phyloP scores from a whole-genome alignment of 129 eudicot species.

The Mikania micrantha region DNA sequence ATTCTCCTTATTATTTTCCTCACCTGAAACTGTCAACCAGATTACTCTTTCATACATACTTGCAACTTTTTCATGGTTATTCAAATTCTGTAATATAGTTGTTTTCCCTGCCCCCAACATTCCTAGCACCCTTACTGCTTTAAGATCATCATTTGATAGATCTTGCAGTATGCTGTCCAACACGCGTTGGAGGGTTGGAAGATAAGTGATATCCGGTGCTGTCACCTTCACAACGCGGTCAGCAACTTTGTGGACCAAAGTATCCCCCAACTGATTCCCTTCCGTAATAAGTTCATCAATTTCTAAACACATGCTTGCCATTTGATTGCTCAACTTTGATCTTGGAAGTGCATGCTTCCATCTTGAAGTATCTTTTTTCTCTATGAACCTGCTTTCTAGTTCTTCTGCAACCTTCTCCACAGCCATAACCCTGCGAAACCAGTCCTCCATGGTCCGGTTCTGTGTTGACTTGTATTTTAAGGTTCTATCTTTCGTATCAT shows the following conservation, averaged over 20 bases:
- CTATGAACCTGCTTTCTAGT: slow-evolving; percentile 13
- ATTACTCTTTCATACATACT: slow-evolving; percentile 16
- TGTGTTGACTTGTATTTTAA: slow-evolving; percentile 13
- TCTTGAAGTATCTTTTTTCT: slow-evolving; percentile 7
- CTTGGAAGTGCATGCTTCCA: slow-evolving; percentile 2
- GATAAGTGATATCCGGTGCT: slow-evolving; percentile 17
- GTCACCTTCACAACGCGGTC: slow-evolving; percentile 13
- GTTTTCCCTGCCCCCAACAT: slow-evolving; percentile 34
- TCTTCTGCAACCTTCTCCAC: slow-evolving; percentile 8
- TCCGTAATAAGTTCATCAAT: slow-evolving; percentile 4
- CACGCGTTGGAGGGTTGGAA: slow-evolving; percentile 19
- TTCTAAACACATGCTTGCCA: slow-evolving; percentile 9
- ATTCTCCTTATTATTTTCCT: slow-evolving; percentile 22
- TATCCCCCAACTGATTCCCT: slow-evolving; percentile 9
- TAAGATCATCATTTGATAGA: slow-evolving; percentile 4
- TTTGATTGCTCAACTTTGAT: slow-evolving; percentile 18
- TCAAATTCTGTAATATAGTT: slow-evolving; percentile 28
- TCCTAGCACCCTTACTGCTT: slow-evolving; percentile 20
- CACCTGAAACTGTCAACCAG: slow-evolving; percentile 29
- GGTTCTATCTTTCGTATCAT: slow-evolving; percentile 18
- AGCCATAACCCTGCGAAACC: slow-evolving; percentile 20
- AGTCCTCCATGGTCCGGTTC: slow-evolving; percentile 21
- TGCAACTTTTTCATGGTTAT: slow-evolving; percentile 33
- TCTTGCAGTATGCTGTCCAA: slow-evolving; percentile 15
- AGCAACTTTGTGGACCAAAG: slow-evolving; percentile 24